These are phyloP conservation scores for Aureobasidium lini DNA, from an alignment of 2,329 filamentous ascomycete species.

Conservation along the genomic window DNA sequence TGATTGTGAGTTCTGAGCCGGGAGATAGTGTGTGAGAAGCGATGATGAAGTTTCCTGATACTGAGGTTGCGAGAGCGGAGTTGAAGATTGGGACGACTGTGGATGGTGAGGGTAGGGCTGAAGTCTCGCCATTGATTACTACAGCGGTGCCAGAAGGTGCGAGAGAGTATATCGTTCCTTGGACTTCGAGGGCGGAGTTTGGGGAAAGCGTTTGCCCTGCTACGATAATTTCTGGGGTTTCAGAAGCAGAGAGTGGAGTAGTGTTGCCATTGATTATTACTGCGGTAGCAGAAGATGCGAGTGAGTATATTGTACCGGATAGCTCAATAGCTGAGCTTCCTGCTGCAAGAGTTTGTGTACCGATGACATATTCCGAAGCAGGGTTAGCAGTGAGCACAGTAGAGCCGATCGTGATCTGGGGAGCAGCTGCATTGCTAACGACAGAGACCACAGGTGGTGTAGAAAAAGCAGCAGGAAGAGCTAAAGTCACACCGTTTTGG, in stretches of 20 bases:
- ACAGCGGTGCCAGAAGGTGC: background rate
- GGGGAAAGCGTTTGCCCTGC: background rate
- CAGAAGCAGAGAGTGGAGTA: background rate
- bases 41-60: no score
- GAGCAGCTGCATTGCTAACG: background rate
- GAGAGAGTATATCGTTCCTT: background rate
- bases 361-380: background rate
- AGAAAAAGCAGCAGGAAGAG: background rate
- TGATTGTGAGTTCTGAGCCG: no score
- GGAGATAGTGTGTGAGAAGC: no score
- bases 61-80: no score
- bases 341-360: background rate
- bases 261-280: background rate
- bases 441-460: background rate
- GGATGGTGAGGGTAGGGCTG: background rate
- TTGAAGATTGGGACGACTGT: background rate
- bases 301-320: slow-evolving; percentile 14
- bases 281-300: slow-evolving; percentile 23
- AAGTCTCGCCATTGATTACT: background rate
- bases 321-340: slow-evolving; percentile 9
- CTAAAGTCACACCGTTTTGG: background rate
- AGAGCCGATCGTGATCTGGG: background rate
- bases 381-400: background rate
- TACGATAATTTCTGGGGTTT: background rate
- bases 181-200: background rate